Evolutionary conservation across 352 stramenopile species (phyloP).

Genomic region (Salisapilia sapeloensis): DNA sequence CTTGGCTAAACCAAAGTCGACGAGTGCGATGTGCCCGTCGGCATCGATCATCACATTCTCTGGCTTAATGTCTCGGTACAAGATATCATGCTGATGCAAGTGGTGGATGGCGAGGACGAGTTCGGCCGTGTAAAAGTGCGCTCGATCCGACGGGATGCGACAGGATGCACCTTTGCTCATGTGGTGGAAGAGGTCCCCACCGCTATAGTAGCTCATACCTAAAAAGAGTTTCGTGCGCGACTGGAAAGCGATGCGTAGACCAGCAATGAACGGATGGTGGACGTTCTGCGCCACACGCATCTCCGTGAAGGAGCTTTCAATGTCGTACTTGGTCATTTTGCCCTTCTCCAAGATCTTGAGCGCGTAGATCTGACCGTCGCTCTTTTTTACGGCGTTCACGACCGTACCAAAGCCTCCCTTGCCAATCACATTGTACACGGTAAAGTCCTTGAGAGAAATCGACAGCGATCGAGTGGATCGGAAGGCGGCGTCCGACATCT

Average conservation of each 20-base stretch:
- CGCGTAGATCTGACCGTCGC: conserved; percentile 81
- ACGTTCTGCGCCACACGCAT: conserved; percentile 82
- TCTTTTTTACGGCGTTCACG: conserved; percentile 84
- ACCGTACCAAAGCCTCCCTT: conserved; percentile 80
- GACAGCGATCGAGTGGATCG: conserved; percentile 69
- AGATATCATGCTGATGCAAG: conserved; percentile 88
- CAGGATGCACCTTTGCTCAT: conserved; percentile 82
- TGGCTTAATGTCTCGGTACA: conserved; percentile 94
- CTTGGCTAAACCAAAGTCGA: conserved; percentile 92
- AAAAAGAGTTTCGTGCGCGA: conserved; percentile 75
- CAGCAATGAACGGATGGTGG: conserved; percentile 77
- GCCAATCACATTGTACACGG: conserved; percentile 81
- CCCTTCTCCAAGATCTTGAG: conserved; percentile 83
- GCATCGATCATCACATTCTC: conserved; percentile 93
- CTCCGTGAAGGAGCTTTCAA: conserved; percentile 80
- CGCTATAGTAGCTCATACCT: conserved; percentile 80
- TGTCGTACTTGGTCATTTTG: conserved; percentile 83
- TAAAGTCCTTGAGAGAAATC: conserved; percentile 83
- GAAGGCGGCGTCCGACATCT: conserved; percentile 59
- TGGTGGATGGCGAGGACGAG: conserved; percentile 86
- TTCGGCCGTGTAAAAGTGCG: conserved; percentile 88
- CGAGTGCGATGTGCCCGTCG: conserved; percentile 89
- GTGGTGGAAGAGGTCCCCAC: conserved; percentile 77
- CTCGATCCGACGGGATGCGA: conserved; percentile 59
- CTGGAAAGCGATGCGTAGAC: conserved; percentile 77